Base-by-base conservation (phyloP, 169 alveolate genomes). In the Plasmodium sp. region DNA sequence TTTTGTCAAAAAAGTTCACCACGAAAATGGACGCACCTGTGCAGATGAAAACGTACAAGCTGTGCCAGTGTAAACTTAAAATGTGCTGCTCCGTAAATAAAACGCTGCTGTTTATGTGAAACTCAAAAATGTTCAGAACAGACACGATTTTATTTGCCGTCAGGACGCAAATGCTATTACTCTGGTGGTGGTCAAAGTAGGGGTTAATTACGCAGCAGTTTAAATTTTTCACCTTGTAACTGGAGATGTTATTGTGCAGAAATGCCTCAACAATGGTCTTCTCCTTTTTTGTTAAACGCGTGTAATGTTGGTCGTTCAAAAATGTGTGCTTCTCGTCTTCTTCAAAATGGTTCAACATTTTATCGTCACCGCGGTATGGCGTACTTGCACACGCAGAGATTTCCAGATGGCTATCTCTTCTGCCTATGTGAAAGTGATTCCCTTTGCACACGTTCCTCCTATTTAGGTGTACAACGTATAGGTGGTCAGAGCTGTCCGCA, bases 151-250 rank as follows among this genome's bases (percentile, higher is more conserved):
- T 88, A 43, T 51, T 80, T 16, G 82, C 39, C 18, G 94, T 58
- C 34, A 88, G 82, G 27, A 74, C 54, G 31, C 94, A 88, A 10
- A 88, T 56, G 74, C 82, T 88, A 80, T 88, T 88, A 84, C 67
- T 84, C 0, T 88, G 71, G 31, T 88, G 48, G 72, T 79, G 81
- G 33, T 88, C 83, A 67, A 56, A 88, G 58, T 58, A 45, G 18
- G 94, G 94, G 22, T 88, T 88, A 58, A 88, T 88, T 36, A 79
- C 31, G 54, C 82, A 56, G n/a, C 75, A 39, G 12, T 79, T 88
- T 79, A 88, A 62, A 7, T 41, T 34, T 79, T 88, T 88, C 48
- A 88, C 83, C 58, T 80, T 79, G 71, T 88, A 88, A 3, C n/a
- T 56, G 12, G 83, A 27, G 16, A 88, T 88, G 22, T 80, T 67